These are phyloP conservation scores for Arthroderma sp. DNA, from an alignment of 2,329 filamentous ascomycete genomes.

Conservation along the genomic window DNA sequence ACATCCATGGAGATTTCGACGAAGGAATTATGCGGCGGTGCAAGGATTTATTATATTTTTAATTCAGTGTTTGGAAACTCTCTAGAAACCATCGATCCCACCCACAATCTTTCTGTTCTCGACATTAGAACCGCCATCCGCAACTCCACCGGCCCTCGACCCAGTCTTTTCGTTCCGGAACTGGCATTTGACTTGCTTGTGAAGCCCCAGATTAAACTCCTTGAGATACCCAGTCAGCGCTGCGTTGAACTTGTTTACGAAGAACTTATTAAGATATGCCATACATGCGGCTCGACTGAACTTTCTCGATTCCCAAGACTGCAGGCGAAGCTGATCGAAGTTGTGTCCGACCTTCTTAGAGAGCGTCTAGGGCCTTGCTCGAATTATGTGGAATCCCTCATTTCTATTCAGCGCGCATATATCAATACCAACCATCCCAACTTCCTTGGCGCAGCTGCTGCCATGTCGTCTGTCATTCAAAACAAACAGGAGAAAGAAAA, in stretches of 20 bases:
- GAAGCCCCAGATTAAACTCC: constrained; percentile 94
- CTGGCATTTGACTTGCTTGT: constrained; percentile 95
- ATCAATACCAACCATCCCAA: constrained; percentile 99
- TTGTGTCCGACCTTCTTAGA: constrained; percentile 86
- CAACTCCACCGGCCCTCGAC: constrained; percentile 91
- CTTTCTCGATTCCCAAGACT: constrained; percentile 81
- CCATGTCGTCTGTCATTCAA: constrained; percentile 93
- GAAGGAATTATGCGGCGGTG: constrained; percentile 90
- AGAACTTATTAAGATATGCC: constrained; percentile 97
- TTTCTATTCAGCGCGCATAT: constrained; percentile 93
- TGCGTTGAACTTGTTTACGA: constrained; percentile 98
- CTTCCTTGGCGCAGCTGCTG: constrained; percentile 89
- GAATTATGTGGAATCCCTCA: constrained; percentile 86
- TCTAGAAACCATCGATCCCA: constrained; percentile 90
- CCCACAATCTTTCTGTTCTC: constrained; percentile 81
- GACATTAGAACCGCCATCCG: constrained; percentile 96
- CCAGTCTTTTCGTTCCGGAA: constrained; percentile 93
- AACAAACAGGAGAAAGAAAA: constrained; percentile 91
- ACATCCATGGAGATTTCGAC: constrained; percentile 98
- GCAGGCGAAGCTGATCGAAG: constrained; percentile 94
- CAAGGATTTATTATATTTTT: constrained; percentile 97
- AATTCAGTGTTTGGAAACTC: constrained; percentile 98
- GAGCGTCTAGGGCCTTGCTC: constrained; percentile 85
- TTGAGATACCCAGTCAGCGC: constrained; percentile 87
- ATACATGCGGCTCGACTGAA: constrained; percentile 93